Percentiles rank a stretch among this genome's conserved stretches.
These are phyloP conservation scores for Xerocomellus chrysenteron DNA, from an alignment of 768 basidiomycete species.

Conservation along the genomic window DNA sequence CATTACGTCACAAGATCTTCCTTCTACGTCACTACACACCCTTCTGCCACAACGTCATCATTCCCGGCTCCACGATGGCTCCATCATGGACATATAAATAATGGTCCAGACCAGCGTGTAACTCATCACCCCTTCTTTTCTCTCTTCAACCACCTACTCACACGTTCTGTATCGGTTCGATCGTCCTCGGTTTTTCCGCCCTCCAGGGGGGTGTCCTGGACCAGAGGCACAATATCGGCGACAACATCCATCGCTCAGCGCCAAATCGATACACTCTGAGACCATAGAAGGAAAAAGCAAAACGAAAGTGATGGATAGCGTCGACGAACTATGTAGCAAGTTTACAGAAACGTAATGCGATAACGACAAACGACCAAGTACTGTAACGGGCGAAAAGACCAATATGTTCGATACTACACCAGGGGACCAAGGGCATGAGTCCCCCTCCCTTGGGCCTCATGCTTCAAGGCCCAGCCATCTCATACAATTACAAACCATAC, in stretches of 20 bases:
- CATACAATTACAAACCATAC: background rate
- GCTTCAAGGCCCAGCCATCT: background rate
- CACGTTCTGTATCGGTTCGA: too few species aligned
- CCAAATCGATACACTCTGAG: too few species aligned
- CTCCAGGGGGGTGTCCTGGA: background rate
- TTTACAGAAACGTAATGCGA: background rate
- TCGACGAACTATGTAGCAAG: background rate
- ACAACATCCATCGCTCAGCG: background rate
- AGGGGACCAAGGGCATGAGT: background rate
- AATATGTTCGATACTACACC: background rate
- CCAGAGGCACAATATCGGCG: too few species aligned
- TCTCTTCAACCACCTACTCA: too few species aligned
- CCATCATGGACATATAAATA: too few species aligned
- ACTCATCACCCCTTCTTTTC: too few species aligned
- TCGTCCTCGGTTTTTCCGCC: too few species aligned
- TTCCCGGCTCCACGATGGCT: too few species aligned
- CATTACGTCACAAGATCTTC: too few species aligned
- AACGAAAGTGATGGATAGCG: background rate
- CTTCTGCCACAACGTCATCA: too few species aligned
- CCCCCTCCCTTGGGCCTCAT: background rate
- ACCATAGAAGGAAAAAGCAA: background rate
- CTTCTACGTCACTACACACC: too few species aligned
- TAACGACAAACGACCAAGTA: background rate
- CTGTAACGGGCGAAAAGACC: background rate
- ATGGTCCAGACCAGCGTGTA: too few species aligned